Evolutionary conservation across 345 rosid species (phyloP), one percentile per base, ranked within the genome.

Genomic region (Euphorbia lathyris): DNA sequence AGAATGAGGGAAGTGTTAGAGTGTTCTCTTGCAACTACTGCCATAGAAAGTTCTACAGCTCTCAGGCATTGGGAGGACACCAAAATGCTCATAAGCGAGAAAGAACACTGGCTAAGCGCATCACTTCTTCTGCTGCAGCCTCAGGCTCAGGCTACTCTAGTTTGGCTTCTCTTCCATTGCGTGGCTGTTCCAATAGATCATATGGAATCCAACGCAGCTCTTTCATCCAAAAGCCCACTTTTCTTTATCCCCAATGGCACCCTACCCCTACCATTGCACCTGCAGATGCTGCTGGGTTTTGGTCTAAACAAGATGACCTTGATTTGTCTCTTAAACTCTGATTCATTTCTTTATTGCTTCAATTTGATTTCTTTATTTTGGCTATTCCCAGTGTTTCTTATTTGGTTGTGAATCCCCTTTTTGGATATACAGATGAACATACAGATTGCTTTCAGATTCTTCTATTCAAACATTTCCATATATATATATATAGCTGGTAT

Each of bases 311-410:
- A 72, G 87, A 84, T 80, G 87, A 87, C 67, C 72, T 93, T 76
- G 98, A 93, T 80, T 79, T 93, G 86, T 90, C 97, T 63, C 95
- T 93, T 78, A 93, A 90, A 88, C 97, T 93, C 74, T 93, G 72
- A 86, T 38, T 30, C 42, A 22, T 32, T 76, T 42, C 45, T 36
- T 25, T 50, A 5, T 63, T 25, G 11, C 26, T 30, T 29, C 34
- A 57, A 3, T 34, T 34, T 36, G 67, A 10, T 66, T 23, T 63
- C 6, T 62, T 66, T n/a, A 6, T 16, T 47, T 48, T 58, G 23
- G 63, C 61, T 29, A 20, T 55, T 67, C 17, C 22, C 60, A 20
- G 38, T 66, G 12, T 29, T 38, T 25, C 58, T 62, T 14, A 12
- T 36, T 58, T 68, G 69, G 45, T 66, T 83, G 81, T 81, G 79